Evolutionary conservation across 2,329 filamentous ascomycete species (phyloP), one percentile per base, ranked within the genome.

Genomic region (Talaromyces sp.): DNA sequence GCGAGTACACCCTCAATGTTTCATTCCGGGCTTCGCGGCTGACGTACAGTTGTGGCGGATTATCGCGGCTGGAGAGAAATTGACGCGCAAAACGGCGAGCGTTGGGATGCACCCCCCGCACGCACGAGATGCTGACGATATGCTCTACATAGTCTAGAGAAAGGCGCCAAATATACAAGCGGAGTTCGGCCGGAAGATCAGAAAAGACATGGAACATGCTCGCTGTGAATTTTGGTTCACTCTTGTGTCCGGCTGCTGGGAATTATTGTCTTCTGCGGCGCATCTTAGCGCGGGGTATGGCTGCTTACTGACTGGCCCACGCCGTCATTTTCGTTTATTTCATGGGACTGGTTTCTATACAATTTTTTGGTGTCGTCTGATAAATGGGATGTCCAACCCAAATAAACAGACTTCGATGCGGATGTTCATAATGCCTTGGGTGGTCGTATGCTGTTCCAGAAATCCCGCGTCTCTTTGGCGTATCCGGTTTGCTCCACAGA

Each of bases 401-500:
- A 25, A 11, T 19, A 25, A 25, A 13, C 9, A 47, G 19, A 19
- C 9, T n/a, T n/a, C 28, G 27, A 28, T n/a, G 17, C 25, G 17
- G 11, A 4, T 32, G 4, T 28, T 30, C 49, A 30, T 53, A 15
- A 53, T 27, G 49, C 19, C 17, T 53, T 30, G 17, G 17, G 17
- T 53, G 49, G 25, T 30, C 39, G 49, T 2, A 66, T 33, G 36
- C 61, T 60, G 0, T 58, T 49, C 69, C 69, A 71, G 44, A 70
- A 72, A 17, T 27, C 58, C 9, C 25, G 53, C 1, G 65, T 67
- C 27, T 65, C 58, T 2, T 60, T 56, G 8, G 58, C 27, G 58
- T 69, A 69, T 13, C 62, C 62, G 11, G 69, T 71, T 19, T 70
- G 56, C 7, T 66, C 58, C 7, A 70, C 55, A 6, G 62, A 60